Percentiles rank a stretch among this genome's conserved stretches.
Conservation (phyloP, 305 asterid species). For the Rubia peregrina region DNA sequence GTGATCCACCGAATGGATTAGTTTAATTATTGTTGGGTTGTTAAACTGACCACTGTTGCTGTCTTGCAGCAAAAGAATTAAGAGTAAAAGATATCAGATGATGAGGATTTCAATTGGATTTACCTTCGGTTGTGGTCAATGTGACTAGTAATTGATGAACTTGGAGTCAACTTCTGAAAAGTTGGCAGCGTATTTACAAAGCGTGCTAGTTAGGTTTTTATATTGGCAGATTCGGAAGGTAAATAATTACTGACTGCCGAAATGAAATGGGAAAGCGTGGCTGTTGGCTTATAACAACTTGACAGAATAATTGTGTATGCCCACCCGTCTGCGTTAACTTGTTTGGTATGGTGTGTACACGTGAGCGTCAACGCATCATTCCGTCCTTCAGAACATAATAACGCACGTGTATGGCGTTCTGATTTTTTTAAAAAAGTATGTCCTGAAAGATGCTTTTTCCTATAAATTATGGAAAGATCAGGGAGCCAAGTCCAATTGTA, state of each 20-base stretch:
- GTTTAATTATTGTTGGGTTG: neutral
- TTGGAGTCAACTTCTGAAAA: neutral
- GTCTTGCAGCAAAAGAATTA: no score
- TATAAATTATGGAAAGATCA: no score
- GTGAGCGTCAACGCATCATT: slow-evolving; percentile 26
- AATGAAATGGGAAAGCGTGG: neutral
- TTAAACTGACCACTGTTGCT: no score
- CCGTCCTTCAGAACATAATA: slow-evolving; percentile 18
- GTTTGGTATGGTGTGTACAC: slow-evolving; percentile 17
- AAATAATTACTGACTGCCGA: neutral
- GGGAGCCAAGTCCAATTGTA: no score
- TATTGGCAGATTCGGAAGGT: neutral
- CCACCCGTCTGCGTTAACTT: neutral
- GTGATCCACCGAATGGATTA: neutral
- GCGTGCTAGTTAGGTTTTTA: neutral
- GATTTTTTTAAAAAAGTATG: no score
- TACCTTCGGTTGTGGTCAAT: no score
- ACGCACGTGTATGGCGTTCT: slow-evolving; percentile 29
- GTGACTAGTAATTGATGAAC: no score
- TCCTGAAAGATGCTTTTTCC: no score
- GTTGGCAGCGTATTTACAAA: neutral
- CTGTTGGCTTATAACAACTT: neutral
- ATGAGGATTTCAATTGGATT: no score
- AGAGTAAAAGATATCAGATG: no score
- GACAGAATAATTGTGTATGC: neutral